A percentile compares a stretch with the other conserved stretches of the same genome.
These are phyloP conservation scores for Neurospora pannonica DNA, from an alignment of 495 filamentous ascomycete genomes.

Conservation along the genomic window DNA sequence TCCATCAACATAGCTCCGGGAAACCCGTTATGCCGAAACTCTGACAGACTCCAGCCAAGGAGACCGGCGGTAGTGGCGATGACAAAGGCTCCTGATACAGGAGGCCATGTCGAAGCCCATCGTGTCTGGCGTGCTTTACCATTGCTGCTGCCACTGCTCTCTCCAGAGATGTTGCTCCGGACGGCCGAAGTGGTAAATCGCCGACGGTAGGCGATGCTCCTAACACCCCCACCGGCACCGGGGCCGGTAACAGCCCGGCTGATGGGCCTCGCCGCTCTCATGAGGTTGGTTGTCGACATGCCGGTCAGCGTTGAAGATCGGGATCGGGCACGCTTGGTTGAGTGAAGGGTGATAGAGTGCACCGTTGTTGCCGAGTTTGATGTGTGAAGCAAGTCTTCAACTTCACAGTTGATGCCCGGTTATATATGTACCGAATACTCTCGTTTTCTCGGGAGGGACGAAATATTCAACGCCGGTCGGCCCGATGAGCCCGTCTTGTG, in stretches of 20 bases:
- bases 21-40: conserved; percentile 16
- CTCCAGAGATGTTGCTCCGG: conserved; percentile 11
- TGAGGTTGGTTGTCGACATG: conserved; percentile 23
- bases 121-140: background rate
- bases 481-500: background rate
- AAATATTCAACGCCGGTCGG: background rate
- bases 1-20: conserved; percentile 30
- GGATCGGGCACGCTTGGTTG: background rate
- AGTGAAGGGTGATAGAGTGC: background rate
- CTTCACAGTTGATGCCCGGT: background rate
- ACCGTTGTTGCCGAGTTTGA: background rate
- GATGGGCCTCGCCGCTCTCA: conserved; percentile 21
- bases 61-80: conserved; percentile 32
- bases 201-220: conserved; percentile 7
- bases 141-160: background rate
- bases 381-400: background rate
- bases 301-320: conserved; percentile 10
- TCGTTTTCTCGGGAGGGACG: background rate
- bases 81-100: conserved; percentile 24
- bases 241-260: conserved; percentile 13
- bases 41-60: conserved; percentile 31
- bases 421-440: background rate
- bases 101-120: conserved; percentile 18
- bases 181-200: conserved; percentile 13
- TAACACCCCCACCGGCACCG: background rate